phyloP scores from a whole-genome alignment of 352 stramenopile genomes.

The Phytophthora foliorum region DNA sequence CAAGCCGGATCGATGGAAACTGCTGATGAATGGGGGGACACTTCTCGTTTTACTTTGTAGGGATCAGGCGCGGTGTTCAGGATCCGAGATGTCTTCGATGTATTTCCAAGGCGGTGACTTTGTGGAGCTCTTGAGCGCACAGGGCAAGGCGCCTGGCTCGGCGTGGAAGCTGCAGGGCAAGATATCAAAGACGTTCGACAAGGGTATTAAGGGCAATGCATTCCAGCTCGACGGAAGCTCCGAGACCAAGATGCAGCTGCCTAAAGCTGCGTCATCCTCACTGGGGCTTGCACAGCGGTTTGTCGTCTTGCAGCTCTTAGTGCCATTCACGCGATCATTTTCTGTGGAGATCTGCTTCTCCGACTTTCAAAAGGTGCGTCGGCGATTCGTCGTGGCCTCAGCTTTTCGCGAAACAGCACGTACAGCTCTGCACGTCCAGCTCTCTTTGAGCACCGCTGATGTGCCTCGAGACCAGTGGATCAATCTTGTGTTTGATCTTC shows the following conservation, averaged over 20 bases:
- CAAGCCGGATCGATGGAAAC: slow-evolving; percentile 14
- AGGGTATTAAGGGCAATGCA: slow-evolving; percentile 78
- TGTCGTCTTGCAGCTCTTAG: slow-evolving; percentile 69
- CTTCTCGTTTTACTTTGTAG: slow-evolving; percentile 26
- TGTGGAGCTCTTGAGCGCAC: slow-evolving; percentile 84
- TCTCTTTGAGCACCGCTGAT: slow-evolving; percentile 50
- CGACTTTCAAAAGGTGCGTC: slow-evolving; percentile 77
- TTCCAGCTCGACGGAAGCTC: slow-evolving; percentile 81
- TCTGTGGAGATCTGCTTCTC: slow-evolving; percentile 83
- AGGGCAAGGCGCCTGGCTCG: slow-evolving; percentile 75
- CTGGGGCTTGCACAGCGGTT: slow-evolving; percentile 83
- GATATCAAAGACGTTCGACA: slow-evolving; percentile 86
- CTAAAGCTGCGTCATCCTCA: slow-evolving; percentile 51
- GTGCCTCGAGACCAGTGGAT: slow-evolving; percentile 80
- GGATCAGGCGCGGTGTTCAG: not conserved
- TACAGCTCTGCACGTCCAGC: slow-evolving; percentile 74
- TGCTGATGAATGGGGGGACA: slow-evolving; percentile 30
- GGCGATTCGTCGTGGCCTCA: slow-evolving; percentile 80
- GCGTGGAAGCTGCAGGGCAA: slow-evolving; percentile 83
- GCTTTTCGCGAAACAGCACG: slow-evolving; percentile 77
- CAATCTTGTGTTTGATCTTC: slow-evolving; percentile 82
- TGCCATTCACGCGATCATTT: slow-evolving; percentile 75
- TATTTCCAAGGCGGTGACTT: slow-evolving; percentile 88
- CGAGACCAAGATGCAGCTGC: slow-evolving; percentile 87
- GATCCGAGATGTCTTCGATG: slow-evolving; percentile 24